Evolutionary conservation across 1,284 basidiomycete genomes (phyloP), one percentile per base, ranked within the genome.

Genomic region (Trametes polyzona): DNA sequence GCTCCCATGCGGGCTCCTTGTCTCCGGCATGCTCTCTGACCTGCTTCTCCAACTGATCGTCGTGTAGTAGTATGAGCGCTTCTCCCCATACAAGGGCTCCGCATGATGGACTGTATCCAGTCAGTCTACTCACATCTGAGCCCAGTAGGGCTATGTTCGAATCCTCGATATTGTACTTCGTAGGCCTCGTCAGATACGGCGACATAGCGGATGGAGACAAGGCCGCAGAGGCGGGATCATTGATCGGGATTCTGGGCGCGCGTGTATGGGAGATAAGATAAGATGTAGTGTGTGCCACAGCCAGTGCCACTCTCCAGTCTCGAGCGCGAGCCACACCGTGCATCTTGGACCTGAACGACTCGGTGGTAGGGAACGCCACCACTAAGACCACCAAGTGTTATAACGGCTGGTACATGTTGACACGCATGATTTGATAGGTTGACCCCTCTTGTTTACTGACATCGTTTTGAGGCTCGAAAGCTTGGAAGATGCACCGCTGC

Each of bases 121-220:
- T 47, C 19, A 32, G 1, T 32, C 11, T 32, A 64, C 81, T 65
- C 69, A 84, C 83, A 68, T 86, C 83, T 32, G 83, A 83, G 36
- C 84, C 84, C 11, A 86, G 74, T 30, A 87, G 74, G 10, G 81
- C 81, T 50, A 85, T 84, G 64, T 87, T 86, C 1, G 81, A 81
- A 61, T 85, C 83, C 62, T 83, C 76, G 61, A 87, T 84, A 65
- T 83, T 74, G 65, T 85, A 83, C 40, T 71, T 69, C n/a, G 75
- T 74, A 0, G 55, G 52, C 21, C 42, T 54, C 0, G 61, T 63
- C 3, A 63, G 55, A 10, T 41, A 43, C 1, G 61, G 53, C 23
- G 30, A 26, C 36, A 39, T 40, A 9, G 36, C 17, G 11, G 35
- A 7, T 24, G 33, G 44, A 47, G 17, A 26, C 33, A 37, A 37